phyloP scores from a whole-genome alignment of 257 asterid species.

The Jacaranda copaia region DNA sequence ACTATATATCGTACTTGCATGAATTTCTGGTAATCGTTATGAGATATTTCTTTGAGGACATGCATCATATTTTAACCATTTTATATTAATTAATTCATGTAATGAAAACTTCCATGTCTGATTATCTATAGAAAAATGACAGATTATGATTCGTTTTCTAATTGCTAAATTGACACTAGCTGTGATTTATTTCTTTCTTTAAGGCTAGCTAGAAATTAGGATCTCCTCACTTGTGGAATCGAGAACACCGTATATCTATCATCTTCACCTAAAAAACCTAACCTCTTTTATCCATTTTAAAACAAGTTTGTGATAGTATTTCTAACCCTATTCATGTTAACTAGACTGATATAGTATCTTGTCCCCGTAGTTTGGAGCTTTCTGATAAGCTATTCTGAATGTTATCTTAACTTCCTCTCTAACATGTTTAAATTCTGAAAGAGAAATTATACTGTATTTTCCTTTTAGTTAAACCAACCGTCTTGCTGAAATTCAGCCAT shows the following conservation, averaged over 20 bases:
- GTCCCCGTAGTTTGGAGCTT: neutral
- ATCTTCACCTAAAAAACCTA: slow-evolving; percentile 6
- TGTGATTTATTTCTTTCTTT: slow-evolving; percentile 34
- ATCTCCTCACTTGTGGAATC: slow-evolving; percentile 46
- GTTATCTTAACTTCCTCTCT: too few species aligned
- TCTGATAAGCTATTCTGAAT: too few species aligned
- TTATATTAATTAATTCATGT: slow-evolving; percentile 9
- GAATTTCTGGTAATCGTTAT: slow-evolving; percentile 28
- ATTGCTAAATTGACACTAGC: slow-evolving; percentile 32
- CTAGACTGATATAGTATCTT: neutral
- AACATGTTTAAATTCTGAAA: too few species aligned
- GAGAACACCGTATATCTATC: slow-evolving; percentile 18
- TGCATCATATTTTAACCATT: neutral
- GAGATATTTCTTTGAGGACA: neutral
- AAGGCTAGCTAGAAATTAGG: slow-evolving; percentile 46
- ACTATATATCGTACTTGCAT: too few species aligned
- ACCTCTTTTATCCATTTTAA: slow-evolving; percentile 30
- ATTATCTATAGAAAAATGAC: slow-evolving; percentile 16
- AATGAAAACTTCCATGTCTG: neutral
- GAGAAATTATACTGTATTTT: too few species aligned
- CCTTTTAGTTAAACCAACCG: neutral
- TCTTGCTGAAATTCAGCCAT: too few species aligned
- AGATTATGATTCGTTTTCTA: slow-evolving; percentile 9
- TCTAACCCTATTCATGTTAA: neutral
- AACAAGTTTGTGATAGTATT: neutral